Conservation (phyloP, 1,284 basidiomycete genomes). For the Hymenochaete sp. region DNA sequence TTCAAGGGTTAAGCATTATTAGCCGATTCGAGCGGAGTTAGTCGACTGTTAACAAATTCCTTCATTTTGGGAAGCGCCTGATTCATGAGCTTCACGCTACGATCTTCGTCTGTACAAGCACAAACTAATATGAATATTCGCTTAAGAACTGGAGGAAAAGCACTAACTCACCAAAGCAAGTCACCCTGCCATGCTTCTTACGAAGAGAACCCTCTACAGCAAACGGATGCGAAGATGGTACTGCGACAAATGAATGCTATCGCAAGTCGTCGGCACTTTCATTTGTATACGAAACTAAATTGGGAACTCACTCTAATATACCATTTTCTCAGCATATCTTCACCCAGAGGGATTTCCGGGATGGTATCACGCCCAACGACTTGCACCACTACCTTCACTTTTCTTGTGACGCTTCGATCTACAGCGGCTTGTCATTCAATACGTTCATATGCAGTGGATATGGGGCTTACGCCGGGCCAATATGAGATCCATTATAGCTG, state of each 20-base stretch:
- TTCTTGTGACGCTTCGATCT: constrained; percentile 45
- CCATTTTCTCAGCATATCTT: constrained; percentile 44
- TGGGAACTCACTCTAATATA: constrained; percentile 44
- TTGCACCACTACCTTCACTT: constrained; percentile 65
- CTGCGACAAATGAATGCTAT: constrained; percentile 55
- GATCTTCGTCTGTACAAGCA: constrained; percentile 41
- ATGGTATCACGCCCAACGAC: constrained; percentile 61
- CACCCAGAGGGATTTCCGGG: constrained; percentile 45
- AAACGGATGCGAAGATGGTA: constrained; percentile 50
- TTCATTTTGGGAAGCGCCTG: constrained; percentile 53
- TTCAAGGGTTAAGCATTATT: too few relatives aligned
- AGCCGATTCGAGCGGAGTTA: not conserved
- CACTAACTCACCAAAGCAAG: constrained; percentile 40
- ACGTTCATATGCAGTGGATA: constrained; percentile 5
- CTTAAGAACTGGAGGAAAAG: constrained; percentile 2
- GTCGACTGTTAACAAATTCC: constrained; percentile 34
- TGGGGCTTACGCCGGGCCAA: constrained; percentile 52
- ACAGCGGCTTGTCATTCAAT: not conserved
- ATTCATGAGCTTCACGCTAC: constrained; percentile 53
- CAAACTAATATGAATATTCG: not conserved
- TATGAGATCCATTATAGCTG: constrained; percentile 67
- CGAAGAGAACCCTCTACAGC: constrained; percentile 41
- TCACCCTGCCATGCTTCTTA: constrained; percentile 52
- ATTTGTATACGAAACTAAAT: constrained; percentile 2
- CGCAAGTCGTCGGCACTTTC: constrained; percentile 13